Conservation (phyloP, 2,329 filamentous ascomycete species). For the Aspergillus tubingensis region DNA sequence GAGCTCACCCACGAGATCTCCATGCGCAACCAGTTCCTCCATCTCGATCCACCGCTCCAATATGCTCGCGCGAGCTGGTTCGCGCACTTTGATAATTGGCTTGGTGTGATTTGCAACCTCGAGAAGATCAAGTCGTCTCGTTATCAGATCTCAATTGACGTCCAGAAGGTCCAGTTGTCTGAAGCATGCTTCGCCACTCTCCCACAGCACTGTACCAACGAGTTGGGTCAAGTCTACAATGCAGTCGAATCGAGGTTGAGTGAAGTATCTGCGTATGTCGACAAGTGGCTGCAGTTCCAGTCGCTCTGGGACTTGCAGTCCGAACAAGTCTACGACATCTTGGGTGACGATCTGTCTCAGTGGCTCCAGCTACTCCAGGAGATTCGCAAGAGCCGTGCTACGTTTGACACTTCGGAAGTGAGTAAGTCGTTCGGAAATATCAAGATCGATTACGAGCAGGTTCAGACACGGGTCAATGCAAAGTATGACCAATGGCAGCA, state of each 20-base stretch:
- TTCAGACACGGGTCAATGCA: conserved; percentile 96
- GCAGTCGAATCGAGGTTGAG: conserved; percentile 80
- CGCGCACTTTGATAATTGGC: conserved; percentile 86
- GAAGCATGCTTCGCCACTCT: conserved; percentile 75
- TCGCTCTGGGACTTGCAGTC: conserved; percentile 97
- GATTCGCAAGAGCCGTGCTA: conserved; percentile 90
- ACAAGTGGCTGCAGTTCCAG: conserved; percentile 98
- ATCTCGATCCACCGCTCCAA: conserved; percentile 89
- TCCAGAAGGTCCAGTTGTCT: conserved; percentile 40
- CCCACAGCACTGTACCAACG: conserved; percentile 76
- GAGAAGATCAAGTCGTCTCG: conserved; percentile 92
- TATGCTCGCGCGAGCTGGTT: conserved; percentile 93
- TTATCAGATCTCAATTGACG: conserved; percentile 80
- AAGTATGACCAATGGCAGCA: conserved; percentile 99
- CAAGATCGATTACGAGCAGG: conserved; percentile 96
- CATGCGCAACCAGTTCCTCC: conserved; percentile 98
- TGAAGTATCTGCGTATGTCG: conserved; percentile 81
- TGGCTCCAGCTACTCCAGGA: conserved; percentile 98
- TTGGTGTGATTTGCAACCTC: conserved; percentile 87
- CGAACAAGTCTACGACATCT: conserved; percentile 87
- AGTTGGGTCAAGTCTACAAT: conserved; percentile 76
- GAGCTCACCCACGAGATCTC: conserved; percentile 83
- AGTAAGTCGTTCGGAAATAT: conserved; percentile 91
- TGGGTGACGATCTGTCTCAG: conserved; percentile 86
- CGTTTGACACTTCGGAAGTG: conserved; percentile 96